A percentile compares a stretch with the other conserved stretches of the same genome.
Evolutionary conservation across 805 yeast genomes (phyloP).

Genomic region (Ogataea angusta): DNA sequence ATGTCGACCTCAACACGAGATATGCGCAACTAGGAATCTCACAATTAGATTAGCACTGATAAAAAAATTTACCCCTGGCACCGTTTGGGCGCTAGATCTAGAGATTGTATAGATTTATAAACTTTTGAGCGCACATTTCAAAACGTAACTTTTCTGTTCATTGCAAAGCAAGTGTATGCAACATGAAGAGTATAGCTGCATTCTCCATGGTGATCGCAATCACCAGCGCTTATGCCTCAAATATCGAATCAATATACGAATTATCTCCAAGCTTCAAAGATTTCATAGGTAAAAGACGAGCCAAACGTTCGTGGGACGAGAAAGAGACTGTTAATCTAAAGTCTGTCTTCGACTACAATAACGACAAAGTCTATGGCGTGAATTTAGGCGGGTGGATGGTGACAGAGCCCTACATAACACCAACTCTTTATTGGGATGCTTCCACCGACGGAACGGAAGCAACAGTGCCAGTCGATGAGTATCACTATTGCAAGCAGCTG

Average conservation of each 20-base stretch:
- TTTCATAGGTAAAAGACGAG: conserved; percentile 6
- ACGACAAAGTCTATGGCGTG: conserved; percentile 40
- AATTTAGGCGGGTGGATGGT: conserved; percentile 73
- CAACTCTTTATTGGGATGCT: conserved; percentile 48
- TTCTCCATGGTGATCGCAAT: background rate
- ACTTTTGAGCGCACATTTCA: background rate
- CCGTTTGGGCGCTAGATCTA: conserved; percentile 1
- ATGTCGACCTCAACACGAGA: conserved; percentile 23
- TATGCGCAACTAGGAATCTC: conserved; percentile 4
- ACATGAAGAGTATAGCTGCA: conserved; percentile 1
- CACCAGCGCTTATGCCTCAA: background rate
- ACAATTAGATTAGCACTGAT: background rate
- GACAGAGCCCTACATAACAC: conserved; percentile 68
- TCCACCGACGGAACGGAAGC: conserved; percentile 29
- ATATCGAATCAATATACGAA: conserved; percentile 1
- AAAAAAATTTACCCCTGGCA: background rate
- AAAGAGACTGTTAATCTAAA: conserved; percentile 3
- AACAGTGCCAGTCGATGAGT: conserved; percentile 59
- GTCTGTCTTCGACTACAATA: conserved; percentile 20
- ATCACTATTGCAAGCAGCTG: conserved; percentile 44
- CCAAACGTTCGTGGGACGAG: conserved; percentile 6
- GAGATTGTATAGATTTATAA: conserved; percentile 10
- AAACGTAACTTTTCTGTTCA: background rate
- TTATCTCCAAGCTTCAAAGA: conserved; percentile 12
- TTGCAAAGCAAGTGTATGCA: background rate